Base-by-base conservation (phyloP, 2,329 filamentous ascomycete species). In the Aspergillus ustus region DNA sequence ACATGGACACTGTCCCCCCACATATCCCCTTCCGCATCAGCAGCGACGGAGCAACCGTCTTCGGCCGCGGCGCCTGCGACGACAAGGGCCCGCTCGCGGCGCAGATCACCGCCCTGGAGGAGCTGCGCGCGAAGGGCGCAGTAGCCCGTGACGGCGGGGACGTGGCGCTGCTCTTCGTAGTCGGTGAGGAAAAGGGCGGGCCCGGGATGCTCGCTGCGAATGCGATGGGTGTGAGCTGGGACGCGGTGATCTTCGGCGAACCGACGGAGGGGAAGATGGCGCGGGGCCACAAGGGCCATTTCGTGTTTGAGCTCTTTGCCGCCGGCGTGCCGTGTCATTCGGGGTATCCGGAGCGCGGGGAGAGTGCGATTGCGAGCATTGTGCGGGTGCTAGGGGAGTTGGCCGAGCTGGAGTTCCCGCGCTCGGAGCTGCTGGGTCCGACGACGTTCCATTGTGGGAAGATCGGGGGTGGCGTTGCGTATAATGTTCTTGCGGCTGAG, bases 51-150 rank as follows among this genome's bases (percentile, higher is more conserved):
- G n/a, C n/a, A 40, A 80, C 76, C 15, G 90, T 94, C 62, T 85
- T 83, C 55, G 92, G 92, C 2, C 87, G 92, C 34, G 92, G 77
- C 72, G 17, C 84, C 89, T 72, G 88, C 87, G 68, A 91, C 48
- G 76, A 76, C 37, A 69, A 91, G 29, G 88, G 81, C 15, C 85
- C 83, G 69, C 83, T 95, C 13, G 91, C 92, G 0, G 84, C 91
- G 6, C 43, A 48, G 75, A 86, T 94, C 62, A 85, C 84, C 22
- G 92, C 92, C 0, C 78, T 91, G 3, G 78, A 84, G 63, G 78
- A 84, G 66, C 81, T 91, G 7, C 70, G 87, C 4, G 69, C 73
- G 0, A 67, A 77, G 0, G 72, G 72, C 0, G 69, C 75, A 37
- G 75, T 86, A 43, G 46, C n/a, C n/a, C n/a, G 59, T n/a, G 72